Conservation (phyloP, 768 basidiomycete species). For the Tulasnella sp. region DNA sequence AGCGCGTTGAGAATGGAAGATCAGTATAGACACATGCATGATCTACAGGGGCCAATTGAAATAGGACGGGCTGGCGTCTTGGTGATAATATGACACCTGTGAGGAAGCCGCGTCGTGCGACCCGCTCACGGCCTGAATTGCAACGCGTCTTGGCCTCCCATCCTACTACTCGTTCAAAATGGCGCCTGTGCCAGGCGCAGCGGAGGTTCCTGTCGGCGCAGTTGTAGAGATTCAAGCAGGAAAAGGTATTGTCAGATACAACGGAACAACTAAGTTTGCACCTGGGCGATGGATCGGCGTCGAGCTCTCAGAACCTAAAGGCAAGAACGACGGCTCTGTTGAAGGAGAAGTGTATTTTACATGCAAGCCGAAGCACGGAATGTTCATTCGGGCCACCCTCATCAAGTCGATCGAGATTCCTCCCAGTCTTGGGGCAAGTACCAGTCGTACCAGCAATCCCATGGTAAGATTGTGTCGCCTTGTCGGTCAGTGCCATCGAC, state of each 20-base stretch:
- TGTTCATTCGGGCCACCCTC: constrained; percentile 83
- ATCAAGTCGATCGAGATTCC: constrained; percentile 52
- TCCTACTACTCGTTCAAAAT: neutral
- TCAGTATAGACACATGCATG: neutral
- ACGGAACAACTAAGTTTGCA: constrained; percentile 73
- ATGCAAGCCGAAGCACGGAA: constrained; percentile 68
- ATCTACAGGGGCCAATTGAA: neutral
- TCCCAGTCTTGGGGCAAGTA: neutral
- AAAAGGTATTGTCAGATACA: constrained; percentile 77
- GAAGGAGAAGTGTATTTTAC: constrained; percentile 72
- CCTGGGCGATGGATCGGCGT: constrained; percentile 93
- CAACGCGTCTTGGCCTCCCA: neutral
- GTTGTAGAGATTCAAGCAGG: constrained; percentile 76
- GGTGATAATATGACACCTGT: neutral
- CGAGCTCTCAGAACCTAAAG: constrained; percentile 70
- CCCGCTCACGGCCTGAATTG: neutral
- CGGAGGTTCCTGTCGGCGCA: constrained; percentile 47
- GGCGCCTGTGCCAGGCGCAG: constrained; percentile 12
- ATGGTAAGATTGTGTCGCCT: neutral
- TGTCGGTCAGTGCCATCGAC: neutral
- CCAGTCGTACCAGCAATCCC: neutral
- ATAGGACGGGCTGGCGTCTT: neutral
- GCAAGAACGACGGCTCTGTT: constrained; percentile 95
- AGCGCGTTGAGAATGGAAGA: too few species aligned
- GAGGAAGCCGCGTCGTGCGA: neutral